Evolutionary conservation across 1,139 yeast genomes (phyloP).

Genomic region (Petasospora rhodanensis): DNA sequence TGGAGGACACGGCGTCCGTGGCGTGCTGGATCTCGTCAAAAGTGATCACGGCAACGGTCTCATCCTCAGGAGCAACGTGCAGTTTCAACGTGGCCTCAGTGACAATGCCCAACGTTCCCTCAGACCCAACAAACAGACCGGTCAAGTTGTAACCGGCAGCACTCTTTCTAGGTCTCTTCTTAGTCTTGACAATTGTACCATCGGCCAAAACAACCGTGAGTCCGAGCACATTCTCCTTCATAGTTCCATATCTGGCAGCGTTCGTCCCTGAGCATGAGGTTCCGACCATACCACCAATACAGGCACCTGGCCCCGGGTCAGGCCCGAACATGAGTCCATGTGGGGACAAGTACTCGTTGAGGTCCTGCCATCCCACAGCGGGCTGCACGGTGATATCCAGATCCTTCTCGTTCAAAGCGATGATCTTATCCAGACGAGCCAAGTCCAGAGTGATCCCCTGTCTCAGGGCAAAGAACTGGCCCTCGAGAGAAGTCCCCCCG

Average conservation of each 20-base stretch:
- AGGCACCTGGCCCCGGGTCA: constrained; percentile 78
- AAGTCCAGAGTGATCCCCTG: constrained; percentile 62
- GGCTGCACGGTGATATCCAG: constrained; percentile 66
- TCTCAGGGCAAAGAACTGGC: constrained; percentile 73
- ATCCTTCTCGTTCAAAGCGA: constrained; percentile 51
- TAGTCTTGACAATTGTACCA: constrained; percentile 62
- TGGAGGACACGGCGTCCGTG: constrained; percentile 52
- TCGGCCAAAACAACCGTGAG: constrained; percentile 65
- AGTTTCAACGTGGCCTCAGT: constrained; percentile 70
- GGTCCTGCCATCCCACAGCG: constrained; percentile 66
- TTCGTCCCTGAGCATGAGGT: constrained; percentile 74
- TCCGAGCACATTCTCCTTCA: constrained; percentile 58
- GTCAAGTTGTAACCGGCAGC: constrained; percentile 75
- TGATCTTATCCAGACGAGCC: constrained; percentile 47
- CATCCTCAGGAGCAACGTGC: constrained; percentile 58
- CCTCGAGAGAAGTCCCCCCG: constrained; percentile 82
- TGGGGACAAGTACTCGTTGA: constrained; percentile 42
- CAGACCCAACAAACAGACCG: constrained; percentile 65
- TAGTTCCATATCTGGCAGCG: constrained; percentile 67
- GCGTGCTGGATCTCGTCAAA: constrained; percentile 53
- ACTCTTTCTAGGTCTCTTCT: constrained; percentile 68
- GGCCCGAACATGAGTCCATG: constrained; percentile 48
- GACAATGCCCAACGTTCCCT: constrained; percentile 73
- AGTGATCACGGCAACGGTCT: constrained; percentile 62
- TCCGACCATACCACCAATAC: constrained; percentile 65